These are phyloP conservation scores for Cucurbita ficifolia DNA, from an alignment of 306 rosid genomes.

Conservation along the genomic window DNA sequence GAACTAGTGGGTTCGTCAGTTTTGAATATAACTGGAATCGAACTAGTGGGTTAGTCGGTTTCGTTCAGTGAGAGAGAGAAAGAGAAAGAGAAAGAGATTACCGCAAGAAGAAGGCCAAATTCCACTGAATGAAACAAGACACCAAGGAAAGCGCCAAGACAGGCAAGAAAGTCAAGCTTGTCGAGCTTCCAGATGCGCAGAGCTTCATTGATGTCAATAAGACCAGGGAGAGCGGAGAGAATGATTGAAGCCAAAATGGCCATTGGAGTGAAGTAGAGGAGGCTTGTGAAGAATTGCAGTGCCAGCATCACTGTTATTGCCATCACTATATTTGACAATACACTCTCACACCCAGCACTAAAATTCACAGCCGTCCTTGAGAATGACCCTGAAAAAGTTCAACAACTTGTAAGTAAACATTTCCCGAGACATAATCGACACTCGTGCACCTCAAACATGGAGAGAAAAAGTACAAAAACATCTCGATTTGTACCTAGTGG, in stretches of 20 bases:
- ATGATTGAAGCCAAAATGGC: conserved; percentile 76
- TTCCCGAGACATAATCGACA: not conserved
- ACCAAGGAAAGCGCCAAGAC: conserved; percentile 65
- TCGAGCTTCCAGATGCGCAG: conserved; percentile 65
- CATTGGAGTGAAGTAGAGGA: conserved; percentile 65
- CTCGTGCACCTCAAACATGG: not conserved
- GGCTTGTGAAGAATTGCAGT: conserved; percentile 47
- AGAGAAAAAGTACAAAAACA: not conserved
- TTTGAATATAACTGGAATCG: not conserved
- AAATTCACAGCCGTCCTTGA: conserved; percentile 42
- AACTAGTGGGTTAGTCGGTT: not conserved
- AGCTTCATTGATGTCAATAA: conserved; percentile 50
- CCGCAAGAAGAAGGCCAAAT: conserved; percentile 74
- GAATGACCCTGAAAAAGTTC: conserved; percentile 26
- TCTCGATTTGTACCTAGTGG: too few relatives aligned
- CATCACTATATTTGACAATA: conserved; percentile 44
- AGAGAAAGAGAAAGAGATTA: conserved; percentile 4
- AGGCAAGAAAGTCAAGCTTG: conserved; percentile 68
- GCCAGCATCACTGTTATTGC: conserved; percentile 44
- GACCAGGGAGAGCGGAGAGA: conserved; percentile 86
- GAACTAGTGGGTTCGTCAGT: not conserved
- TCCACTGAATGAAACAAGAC: conserved; percentile 75
- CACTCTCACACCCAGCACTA: conserved; percentile 41
- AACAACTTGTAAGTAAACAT: not conserved
- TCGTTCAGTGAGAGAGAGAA: not conserved